Evolutionary conservation across 2,329 filamentous ascomycete genomes (phyloP), one percentile per base, ranked within the genome.

Genomic region (Cytospora piceicola): DNA sequence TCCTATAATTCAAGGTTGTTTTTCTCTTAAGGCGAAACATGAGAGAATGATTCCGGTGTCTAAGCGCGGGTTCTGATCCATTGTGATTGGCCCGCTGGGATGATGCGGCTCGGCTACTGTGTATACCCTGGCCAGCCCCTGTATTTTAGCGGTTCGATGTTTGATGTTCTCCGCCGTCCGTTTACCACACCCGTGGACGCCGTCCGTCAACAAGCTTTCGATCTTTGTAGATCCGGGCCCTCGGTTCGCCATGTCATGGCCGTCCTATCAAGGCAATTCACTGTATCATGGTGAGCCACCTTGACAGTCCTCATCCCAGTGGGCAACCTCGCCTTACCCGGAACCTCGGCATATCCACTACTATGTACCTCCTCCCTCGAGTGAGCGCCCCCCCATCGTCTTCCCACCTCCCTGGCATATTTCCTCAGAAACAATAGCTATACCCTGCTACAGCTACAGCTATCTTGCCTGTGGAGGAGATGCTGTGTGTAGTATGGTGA

Each of bases 31-130:
- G 14, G n/a, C 46, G 46, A 49, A 49, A 49, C 46, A 49, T 49
- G 8, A 11, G 46, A 12, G 20, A 24, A 24, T 49, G 11, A 49
- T n/a, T n/a, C n/a, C n/a, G 17, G 17, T 7, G n/a, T 49, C 46
- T n/a, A 49, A 49, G 46, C 46, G 46, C 46, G n/a, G 7, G 24
- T 12, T 24, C n/a, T 12, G 3, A n/a, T 49, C 46, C 9, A 1
- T 14, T 24, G 20, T 49, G 58, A 67, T 67, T 67, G 66, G 66
- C 27, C 62, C 39, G 22, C n/a, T 29, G n/a, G 34, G 15, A 57
- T 29, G 22, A 51, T 67, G 66, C 66, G 66, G 66, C 66, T 67
- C 66, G 56, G 58, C 53, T 53, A 58, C 42, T 49, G 24, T 39
- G 14, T 39, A 39, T 6, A 46, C 55, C 62, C 54, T 49, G 62